Conservation (phyloP, 1,284 basidiomycete species). For the Somion occarium region DNA sequence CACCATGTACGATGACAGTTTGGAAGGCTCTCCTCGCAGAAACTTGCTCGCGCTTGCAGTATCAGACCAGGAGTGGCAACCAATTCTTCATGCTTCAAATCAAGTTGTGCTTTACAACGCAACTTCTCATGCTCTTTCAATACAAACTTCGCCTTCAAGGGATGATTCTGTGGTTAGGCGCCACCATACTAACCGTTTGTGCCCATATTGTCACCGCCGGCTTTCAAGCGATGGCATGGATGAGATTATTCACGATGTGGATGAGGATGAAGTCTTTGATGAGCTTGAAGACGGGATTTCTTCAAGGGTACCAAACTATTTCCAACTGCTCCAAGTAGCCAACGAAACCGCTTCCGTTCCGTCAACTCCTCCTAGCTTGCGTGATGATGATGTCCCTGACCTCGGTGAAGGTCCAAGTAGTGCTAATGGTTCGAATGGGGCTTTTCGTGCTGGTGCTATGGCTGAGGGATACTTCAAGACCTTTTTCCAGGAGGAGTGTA, state of each 20-base stretch:
- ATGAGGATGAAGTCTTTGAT: conserved; percentile 19
- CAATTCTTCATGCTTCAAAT: conserved; percentile 73
- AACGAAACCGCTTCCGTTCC: conserved; percentile 64
- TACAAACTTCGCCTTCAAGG: conserved; percentile 37
- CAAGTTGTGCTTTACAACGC: conserved; percentile 89
- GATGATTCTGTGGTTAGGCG: conserved; percentile 13
- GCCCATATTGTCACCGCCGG: conserved; percentile 68
- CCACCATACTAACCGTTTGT: conserved; percentile 32
- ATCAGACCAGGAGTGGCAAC: conserved; percentile 48
- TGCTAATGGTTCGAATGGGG: background rate
- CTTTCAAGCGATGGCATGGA: conserved; percentile 34
- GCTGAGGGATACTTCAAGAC: conserved; percentile 81
- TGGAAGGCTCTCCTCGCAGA: conserved; percentile 13
- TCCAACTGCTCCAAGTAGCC: conserved; percentile 63
- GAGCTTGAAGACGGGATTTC: conserved; percentile 20
- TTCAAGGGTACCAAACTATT: conserved; percentile 64
- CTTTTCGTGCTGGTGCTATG: conserved; percentile 62
- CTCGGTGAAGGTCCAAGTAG: conserved; percentile 16
- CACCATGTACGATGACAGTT: background rate
- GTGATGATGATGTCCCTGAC: conserved; percentile 1
- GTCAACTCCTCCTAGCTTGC: conserved; percentile 36
- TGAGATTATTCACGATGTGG: conserved; percentile 22
- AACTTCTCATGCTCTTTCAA: conserved; percentile 77
- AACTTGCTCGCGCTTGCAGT: conserved; percentile 19
- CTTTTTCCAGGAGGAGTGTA: conserved; percentile 85